Evolutionary conservation across 73 alveolate species (phyloP).

Genomic region (Tetrahymena malaccensis): DNA sequence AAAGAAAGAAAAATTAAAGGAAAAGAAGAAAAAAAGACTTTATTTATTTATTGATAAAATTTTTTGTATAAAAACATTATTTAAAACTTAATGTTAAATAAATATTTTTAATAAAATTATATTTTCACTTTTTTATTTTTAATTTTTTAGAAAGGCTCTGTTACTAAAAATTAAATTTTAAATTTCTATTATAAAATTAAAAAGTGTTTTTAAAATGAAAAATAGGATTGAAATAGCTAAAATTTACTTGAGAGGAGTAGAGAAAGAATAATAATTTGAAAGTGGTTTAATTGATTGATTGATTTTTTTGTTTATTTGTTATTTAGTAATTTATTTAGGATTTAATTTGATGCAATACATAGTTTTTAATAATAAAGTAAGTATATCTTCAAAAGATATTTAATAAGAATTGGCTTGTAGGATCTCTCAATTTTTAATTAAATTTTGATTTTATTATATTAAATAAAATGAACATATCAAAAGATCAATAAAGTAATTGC

Average conservation of each 20-base stretch:
- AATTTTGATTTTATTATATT: not conserved
- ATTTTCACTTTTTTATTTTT: too few species aligned
- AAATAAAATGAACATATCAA: not conserved
- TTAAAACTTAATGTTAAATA: not conserved
- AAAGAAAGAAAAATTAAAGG: not conserved
- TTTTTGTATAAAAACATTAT: not conserved
- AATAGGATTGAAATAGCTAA: too few species aligned
- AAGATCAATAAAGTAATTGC: not conserved
- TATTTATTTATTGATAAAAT: not conserved
- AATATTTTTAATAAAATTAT: too few species aligned
- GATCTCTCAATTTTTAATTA: not conserved
- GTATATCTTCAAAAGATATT: not conserved
- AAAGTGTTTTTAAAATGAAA: too few species aligned
- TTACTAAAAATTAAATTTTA: too few species aligned
- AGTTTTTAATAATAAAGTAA: not conserved
- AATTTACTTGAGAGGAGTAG: too few species aligned
- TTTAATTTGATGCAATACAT: not conserved
- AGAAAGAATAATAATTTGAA: not conserved
- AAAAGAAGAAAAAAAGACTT: not conserved
- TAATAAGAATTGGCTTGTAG: not conserved
- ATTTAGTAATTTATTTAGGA: not conserved
- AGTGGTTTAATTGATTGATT: not conserved
- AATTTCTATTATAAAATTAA: not conserved
- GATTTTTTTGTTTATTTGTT: not conserved
- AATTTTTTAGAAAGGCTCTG: too few species aligned